These are phyloP conservation scores for Boehmeria nivea DNA, from an alignment of 306 rosid genomes.

Conservation along the genomic window DNA sequence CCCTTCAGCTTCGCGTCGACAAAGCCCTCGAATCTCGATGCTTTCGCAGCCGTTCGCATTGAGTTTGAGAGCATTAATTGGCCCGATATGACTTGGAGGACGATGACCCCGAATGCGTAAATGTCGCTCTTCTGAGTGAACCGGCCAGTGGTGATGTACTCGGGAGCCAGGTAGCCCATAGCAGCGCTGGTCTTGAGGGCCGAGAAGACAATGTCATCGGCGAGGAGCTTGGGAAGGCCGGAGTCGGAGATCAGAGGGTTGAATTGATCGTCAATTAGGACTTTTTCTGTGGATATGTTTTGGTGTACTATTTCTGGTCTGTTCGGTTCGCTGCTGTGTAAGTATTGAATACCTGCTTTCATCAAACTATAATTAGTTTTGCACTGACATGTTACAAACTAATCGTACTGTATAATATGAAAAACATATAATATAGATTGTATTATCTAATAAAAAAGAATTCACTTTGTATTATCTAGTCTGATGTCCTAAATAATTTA, in stretches of 20 bases:
- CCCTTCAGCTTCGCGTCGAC: slow-evolving; percentile 54
- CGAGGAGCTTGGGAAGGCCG: slow-evolving; percentile 83
- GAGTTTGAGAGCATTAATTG: slow-evolving; percentile 43
- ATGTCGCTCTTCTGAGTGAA: slow-evolving; percentile 86
- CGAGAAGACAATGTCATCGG: slow-evolving; percentile 85
- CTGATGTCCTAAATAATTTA: no score
- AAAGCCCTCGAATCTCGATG: slow-evolving; percentile 46
- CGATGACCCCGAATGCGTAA: slow-evolving; percentile 84
- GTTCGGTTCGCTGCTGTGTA: slow-evolving; percentile 54
- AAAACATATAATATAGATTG: no score
- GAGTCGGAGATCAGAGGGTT: slow-evolving; percentile 72
- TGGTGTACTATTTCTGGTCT: slow-evolving; percentile 91
- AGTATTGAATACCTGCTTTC: slow-evolving; percentile 65
- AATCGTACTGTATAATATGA: no score
- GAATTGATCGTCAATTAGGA: slow-evolving; percentile 64
- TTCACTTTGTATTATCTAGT: no score
- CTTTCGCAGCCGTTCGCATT: slow-evolving; percentile 45
- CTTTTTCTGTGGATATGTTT: slow-evolving; percentile 76
- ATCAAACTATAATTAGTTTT: slow-evolving; percentile 13
- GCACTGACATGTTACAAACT: not conserved
- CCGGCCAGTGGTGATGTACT: slow-evolving; percentile 85
- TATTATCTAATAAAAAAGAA: no score
- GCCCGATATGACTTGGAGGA: slow-evolving; percentile 79
- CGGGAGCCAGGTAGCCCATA: slow-evolving; percentile 97
- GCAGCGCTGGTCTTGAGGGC: slow-evolving; percentile 94